phyloP scores from a whole-genome alignment of 176 grass and related monocot species.

The Aegilops sharonensis region DNA sequence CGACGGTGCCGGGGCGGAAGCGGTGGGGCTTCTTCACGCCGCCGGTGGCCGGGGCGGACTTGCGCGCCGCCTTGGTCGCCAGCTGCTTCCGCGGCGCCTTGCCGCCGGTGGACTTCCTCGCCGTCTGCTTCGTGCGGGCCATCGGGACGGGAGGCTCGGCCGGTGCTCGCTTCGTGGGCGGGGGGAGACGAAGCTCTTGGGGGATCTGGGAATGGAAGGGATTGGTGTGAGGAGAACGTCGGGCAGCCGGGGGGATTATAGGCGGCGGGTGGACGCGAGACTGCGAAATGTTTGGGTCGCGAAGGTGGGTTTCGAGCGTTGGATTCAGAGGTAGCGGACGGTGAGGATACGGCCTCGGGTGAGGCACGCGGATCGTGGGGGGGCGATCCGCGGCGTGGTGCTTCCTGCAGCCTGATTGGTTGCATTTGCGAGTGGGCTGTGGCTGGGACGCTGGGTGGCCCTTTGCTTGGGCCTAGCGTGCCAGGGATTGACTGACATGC shows the following conservation, averaged over 20 bases:
- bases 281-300: neutral
- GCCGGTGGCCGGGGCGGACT: constrained; percentile 60
- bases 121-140: constrained; percentile 77
- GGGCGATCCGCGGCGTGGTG: constrained; percentile 13
- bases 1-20: constrained; percentile 70
- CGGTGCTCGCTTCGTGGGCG: too few relatives aligned
- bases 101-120: constrained; percentile 64
- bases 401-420: constrained; percentile 18
- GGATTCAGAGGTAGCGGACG: neutral
- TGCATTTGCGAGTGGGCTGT: neutral
- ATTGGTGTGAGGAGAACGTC: neutral
- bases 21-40: constrained; percentile 80
- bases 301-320: constrained; percentile 1
- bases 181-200: neutral
- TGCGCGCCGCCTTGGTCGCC: constrained; percentile 63
- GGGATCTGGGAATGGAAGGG: neutral
- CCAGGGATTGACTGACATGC: too few relatives aligned
- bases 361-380: constrained; percentile 28
- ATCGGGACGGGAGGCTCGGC: neutral
- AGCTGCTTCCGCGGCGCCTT: constrained; percentile 71
- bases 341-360: neutral
- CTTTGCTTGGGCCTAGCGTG: too few relatives aligned
- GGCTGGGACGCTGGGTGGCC: too few relatives aligned
- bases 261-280: constrained; percentile 14
- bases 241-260: neutral